phyloP scores from a whole-genome alignment of 768 basidiomycete species.

The Hemileccinum impolitum region DNA sequence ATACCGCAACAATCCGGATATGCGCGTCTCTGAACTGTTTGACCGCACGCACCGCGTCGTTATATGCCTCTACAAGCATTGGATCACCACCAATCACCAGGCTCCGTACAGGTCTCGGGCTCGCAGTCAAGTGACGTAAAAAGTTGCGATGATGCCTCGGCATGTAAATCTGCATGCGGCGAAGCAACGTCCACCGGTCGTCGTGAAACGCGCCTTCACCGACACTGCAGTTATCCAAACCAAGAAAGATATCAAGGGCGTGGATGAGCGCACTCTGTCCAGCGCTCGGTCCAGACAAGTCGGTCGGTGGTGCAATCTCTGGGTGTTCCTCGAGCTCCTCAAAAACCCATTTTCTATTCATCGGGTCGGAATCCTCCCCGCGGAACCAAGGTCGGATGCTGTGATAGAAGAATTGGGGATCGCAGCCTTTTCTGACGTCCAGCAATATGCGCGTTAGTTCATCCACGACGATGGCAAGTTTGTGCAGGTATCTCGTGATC shows the following conservation, averaged over 20 bases:
- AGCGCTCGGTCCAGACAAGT: conserved; percentile 76
- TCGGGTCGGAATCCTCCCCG: conserved; percentile 56
- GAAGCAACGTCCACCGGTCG: conserved; percentile 46
- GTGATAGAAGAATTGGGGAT: conserved; percentile 70
- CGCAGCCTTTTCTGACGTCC: conserved; percentile 64
- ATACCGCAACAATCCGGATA: conserved; percentile 69
- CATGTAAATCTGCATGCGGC: conserved; percentile 81
- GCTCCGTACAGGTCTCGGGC: conserved; percentile 57
- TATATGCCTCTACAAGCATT: conserved; percentile 53
- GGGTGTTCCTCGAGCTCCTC: conserved; percentile 53
- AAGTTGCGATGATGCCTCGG: conserved; percentile 78
- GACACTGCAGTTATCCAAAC: conserved; percentile 49
- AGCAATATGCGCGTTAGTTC: conserved; percentile 60
- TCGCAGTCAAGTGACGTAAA: conserved; percentile 58
- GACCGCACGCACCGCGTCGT: conserved; percentile 58
- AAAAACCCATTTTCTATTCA: conserved; percentile 50
- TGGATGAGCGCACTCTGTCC: conserved; percentile 81
- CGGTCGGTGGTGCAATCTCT: conserved; percentile 40
- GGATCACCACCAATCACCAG: conserved; percentile 40
- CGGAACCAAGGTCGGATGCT: conserved; percentile 78
- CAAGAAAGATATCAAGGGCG: conserved; percentile 68
- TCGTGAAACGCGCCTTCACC: conserved; percentile 5
- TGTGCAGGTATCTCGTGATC: conserved; percentile 58
- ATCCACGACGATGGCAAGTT: conserved; percentile 63
- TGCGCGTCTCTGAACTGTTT: conserved; percentile 76